A percentile compares a stretch with the other conserved stretches of the same genome.
Evolutionary conservation across 1,139 yeast genomes (phyloP).

Genomic region (Debaryomyces sp.): DNA sequence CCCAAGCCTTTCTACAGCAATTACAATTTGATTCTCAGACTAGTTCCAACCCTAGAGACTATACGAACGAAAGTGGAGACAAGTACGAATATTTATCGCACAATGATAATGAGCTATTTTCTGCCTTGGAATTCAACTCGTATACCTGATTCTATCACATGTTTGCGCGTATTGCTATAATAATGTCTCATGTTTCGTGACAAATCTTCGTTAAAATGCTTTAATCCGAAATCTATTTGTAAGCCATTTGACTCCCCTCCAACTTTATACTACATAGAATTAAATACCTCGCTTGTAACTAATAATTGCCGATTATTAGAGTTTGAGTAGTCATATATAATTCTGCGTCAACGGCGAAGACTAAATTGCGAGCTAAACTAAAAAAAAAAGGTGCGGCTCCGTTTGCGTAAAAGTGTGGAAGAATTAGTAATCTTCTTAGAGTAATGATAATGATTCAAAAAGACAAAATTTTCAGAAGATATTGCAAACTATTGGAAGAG

Average conservation of each 20-base stretch:
- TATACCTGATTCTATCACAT: conserved; percentile 23
- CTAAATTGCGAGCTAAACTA: background rate
- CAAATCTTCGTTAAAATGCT: background rate
- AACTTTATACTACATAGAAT: background rate
- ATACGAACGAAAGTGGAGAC: background rate
- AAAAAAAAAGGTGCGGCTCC: background rate
- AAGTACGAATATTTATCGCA: conserved; percentile 26
- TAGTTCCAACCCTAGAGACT: conserved; percentile 8
- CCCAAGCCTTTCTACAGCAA: conserved; percentile 34
- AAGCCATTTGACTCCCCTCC: background rate
- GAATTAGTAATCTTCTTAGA: background rate
- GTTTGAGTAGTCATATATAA: background rate
- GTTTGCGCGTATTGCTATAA: background rate
- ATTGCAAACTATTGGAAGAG: background rate
- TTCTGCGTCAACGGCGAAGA: background rate
- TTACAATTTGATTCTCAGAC: conserved; percentile 20
- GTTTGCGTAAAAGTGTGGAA: background rate
- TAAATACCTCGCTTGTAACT: background rate
- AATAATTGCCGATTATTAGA: background rate
- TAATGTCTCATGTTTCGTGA: background rate
- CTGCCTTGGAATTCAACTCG: conserved; percentile 43
- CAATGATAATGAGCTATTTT: conserved; percentile 29
- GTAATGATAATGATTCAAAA: background rate
- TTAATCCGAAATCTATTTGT: background rate
- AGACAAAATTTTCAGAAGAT: background rate